Percentiles rank a stretch among this genome's conserved stretches.
phyloP scores from a whole-genome alignment of 1,284 basidiomycete genomes.

The Pseudozyma pruni region DNA sequence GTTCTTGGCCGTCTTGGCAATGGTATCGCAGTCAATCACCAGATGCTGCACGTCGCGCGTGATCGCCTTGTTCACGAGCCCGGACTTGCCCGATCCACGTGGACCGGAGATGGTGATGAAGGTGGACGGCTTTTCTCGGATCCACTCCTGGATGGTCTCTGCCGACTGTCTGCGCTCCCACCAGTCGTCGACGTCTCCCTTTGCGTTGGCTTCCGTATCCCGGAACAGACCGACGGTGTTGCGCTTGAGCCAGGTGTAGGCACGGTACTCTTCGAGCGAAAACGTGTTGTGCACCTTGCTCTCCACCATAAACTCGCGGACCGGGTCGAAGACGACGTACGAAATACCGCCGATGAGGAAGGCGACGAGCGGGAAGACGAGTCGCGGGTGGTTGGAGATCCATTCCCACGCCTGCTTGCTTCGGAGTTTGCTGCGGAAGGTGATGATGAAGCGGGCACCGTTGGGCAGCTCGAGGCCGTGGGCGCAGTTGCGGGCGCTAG shows the following conservation, averaged over 20 bases:
- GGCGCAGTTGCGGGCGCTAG: constrained; percentile 84
- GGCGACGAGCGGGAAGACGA: constrained; percentile 83
- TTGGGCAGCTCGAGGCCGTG: constrained; percentile 75
- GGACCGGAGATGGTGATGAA: constrained; percentile 85
- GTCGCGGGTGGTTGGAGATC: constrained; percentile 84
- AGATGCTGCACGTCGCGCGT: constrained; percentile 69
- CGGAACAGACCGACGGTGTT: constrained; percentile 55
- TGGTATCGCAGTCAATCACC: constrained; percentile 78
- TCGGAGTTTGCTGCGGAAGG: constrained; percentile 80
- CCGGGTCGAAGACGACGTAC: constrained; percentile 89
- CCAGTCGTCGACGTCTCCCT: constrained; percentile 73
- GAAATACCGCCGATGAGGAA: constrained; percentile 88
- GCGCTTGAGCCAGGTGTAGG: constrained; percentile 53
- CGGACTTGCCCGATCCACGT: constrained; percentile 86
- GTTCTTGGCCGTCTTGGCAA: constrained; percentile 75
- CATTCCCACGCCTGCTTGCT: constrained; percentile 83
- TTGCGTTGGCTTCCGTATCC: constrained; percentile 34
- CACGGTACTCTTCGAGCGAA: constrained; percentile 43
- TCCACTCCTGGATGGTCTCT: constrained; percentile 76
- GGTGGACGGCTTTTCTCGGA: constrained; percentile 79
- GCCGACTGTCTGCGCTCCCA: constrained; percentile 83
- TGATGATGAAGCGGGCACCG: constrained; percentile 75
- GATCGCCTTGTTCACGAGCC: constrained; percentile 75
- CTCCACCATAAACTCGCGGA: constrained; percentile 85
- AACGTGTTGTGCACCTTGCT: constrained; percentile 85